Conservation (phyloP, 345 rosid genomes). For the Kandelia obovata region DNA sequence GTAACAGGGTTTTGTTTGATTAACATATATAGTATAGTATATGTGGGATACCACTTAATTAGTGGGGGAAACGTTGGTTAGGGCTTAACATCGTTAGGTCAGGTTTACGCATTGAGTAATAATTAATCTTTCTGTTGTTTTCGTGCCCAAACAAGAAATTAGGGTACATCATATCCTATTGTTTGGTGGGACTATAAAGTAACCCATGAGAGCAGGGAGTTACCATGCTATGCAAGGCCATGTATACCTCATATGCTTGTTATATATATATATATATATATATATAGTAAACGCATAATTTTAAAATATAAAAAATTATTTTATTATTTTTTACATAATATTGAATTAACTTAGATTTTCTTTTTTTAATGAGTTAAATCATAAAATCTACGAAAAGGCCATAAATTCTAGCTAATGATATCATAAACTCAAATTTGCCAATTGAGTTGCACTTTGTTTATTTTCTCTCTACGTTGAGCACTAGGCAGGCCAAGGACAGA, state of each 20-base stretch:
- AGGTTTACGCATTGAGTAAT: constrained; percentile 17
- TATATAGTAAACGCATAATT: neutral
- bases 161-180: constrained; percentile 5
- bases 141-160: constrained; percentile 23
- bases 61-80: constrained; percentile 23
- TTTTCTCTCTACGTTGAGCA: too few relatives aligned
- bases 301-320: neutral
- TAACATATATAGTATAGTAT: constrained; percentile 9
- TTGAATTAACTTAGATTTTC: neutral
- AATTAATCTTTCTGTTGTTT: constrained; percentile 18
- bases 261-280: too few relatives aligned
- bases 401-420: too few relatives aligned
- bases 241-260: neutral
- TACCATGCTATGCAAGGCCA: neutral
- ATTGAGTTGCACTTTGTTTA: too few relatives aligned
- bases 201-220: neutral
- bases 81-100: constrained; percentile 42
- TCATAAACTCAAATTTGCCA: too few relatives aligned
- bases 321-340: neutral
- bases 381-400: too few relatives aligned
- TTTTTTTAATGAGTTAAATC: too few relatives aligned
- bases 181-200: constrained; percentile 4
- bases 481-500: too few relatives aligned
- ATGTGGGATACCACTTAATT: constrained; percentile 1
- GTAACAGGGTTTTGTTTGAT: constrained; percentile 9